Evolutionary conservation across 257 asterid species (phyloP).

Genomic region (Solanum virginianum): DNA sequence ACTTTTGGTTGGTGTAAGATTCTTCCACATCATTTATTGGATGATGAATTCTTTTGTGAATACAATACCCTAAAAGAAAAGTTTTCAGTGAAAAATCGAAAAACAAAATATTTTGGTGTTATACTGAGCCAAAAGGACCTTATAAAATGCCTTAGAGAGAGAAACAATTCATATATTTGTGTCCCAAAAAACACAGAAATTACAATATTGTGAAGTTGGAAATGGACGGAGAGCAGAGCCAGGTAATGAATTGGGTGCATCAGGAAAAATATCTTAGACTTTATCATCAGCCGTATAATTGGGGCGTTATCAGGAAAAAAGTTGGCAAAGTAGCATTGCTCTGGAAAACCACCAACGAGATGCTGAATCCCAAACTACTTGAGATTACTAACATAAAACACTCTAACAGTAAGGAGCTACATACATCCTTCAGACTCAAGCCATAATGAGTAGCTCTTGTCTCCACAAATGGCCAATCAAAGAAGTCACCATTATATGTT

Average conservation of each 20-base stretch:
- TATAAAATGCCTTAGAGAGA: background rate
- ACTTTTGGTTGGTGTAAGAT: too few species aligned
- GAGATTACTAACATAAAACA: background rate
- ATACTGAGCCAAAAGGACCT: background rate
- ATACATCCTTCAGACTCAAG: conserved; percentile 61
- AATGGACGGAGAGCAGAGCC: background rate
- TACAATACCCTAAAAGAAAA: too few species aligned
- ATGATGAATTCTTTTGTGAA: too few species aligned
- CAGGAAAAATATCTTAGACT: background rate
- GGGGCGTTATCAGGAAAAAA: background rate
- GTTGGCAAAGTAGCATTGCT: background rate
- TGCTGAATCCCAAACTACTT: background rate
- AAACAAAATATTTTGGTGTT: background rate
- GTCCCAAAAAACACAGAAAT: background rate
- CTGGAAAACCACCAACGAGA: background rate
- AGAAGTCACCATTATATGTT: conserved; percentile 95
- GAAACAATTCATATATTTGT: background rate
- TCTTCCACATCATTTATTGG: too few species aligned
- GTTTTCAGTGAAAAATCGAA: background rate
- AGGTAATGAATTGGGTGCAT: background rate
- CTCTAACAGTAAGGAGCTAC: conserved; percentile 8
- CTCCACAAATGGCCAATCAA: conserved; percentile 98
- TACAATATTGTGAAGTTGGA: background rate
- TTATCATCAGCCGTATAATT: background rate
- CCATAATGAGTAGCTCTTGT: conserved; percentile 84